phyloP scores from a whole-genome alignment of 2,329 filamentous ascomycete species.

The Diaporthe vexans region DNA sequence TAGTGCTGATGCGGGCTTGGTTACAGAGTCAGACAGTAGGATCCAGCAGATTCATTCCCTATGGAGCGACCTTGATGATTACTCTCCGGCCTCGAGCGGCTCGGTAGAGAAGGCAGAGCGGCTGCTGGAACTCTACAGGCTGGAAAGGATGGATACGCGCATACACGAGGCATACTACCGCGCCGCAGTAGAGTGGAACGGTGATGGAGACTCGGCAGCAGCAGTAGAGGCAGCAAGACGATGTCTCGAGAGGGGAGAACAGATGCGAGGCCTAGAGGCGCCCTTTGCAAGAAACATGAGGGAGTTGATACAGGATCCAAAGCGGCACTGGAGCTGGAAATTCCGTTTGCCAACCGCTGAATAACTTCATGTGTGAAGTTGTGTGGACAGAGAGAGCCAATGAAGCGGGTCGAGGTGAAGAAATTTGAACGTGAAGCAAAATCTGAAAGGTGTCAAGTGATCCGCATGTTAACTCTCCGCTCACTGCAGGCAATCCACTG shows the following conservation, averaged over 20 bases:
- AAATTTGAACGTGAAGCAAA: background rate
- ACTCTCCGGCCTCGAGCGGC: constrained; percentile 4
- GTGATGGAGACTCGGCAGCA: background rate
- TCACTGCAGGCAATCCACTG: background rate
- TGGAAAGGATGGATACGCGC: constrained; percentile 24
- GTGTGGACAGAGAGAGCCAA: too few relatives aligned
- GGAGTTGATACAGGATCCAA: constrained; percentile 19
- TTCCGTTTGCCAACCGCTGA: background rate
- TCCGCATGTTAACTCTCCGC: too few relatives aligned
- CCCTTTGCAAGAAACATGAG: constrained; percentile 32
- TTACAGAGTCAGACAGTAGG: background rate
- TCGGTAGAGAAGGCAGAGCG: constrained; percentile 11
- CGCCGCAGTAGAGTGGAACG: constrained; percentile 29
- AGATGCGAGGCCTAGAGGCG: constrained; percentile 21
- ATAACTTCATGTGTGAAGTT: background rate
- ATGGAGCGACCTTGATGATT: constrained; percentile 34
- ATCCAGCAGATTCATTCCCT: constrained; percentile 26
- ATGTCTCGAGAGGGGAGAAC: constrained; percentile 16
- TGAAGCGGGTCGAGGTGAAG: too few relatives aligned
- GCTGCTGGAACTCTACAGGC: constrained; percentile 25
- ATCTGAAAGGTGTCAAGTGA: too few relatives aligned
- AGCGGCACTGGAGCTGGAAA: constrained; percentile 26
- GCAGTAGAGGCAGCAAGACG: constrained; percentile 4
- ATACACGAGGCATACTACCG: constrained; percentile 36
- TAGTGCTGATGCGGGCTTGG: background rate